phyloP scores from a whole-genome alignment of 2,329 filamentous ascomycete species.

The Penicillium freii region DNA sequence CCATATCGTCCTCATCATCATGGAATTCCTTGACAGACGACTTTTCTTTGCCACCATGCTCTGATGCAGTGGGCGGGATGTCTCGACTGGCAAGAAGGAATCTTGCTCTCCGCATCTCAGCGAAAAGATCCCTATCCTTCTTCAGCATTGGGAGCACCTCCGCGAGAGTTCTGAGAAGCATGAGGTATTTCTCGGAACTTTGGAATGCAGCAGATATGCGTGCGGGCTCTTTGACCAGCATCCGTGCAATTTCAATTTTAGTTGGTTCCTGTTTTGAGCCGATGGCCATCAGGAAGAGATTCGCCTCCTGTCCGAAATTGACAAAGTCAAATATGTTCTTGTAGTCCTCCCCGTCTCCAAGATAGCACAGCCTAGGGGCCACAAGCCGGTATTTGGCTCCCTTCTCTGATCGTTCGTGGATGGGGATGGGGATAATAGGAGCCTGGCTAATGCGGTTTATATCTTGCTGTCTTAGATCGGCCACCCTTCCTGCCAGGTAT shows the following conservation, averaged over 20 bases:
- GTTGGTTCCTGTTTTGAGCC: slow-evolving; percentile 91
- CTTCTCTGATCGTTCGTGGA: slow-evolving; percentile 41
- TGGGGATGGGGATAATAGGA: slow-evolving; percentile 67
- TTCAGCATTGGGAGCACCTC: slow-evolving; percentile 69
- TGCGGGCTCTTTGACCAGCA: slow-evolving; percentile 80
- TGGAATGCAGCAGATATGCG: slow-evolving; percentile 77
- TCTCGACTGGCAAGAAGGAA: slow-evolving; percentile 86
- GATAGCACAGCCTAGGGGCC: slow-evolving; percentile 72
- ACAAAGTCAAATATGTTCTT: slow-evolving; percentile 96
- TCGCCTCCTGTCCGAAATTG: slow-evolving; percentile 84
- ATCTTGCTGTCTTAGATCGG: slow-evolving; percentile 66
- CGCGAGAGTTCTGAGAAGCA: slow-evolving; percentile 75
- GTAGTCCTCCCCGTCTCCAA: slow-evolving; percentile 71
- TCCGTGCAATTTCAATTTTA: slow-evolving; percentile 76
- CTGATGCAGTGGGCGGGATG: slow-evolving; percentile 44
- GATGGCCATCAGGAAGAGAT: slow-evolving; percentile 81
- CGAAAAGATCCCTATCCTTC: slow-evolving; percentile 74
- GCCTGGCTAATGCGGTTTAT: slow-evolving; percentile 62
- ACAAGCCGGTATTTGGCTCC: slow-evolving; percentile 53
- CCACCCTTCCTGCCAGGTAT: slow-evolving; percentile 76
- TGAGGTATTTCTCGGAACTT: slow-evolving; percentile 80
- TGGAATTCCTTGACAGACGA: slow-evolving; percentile 41
- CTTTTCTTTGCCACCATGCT: slow-evolving; percentile 17
- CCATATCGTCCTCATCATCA: slow-evolving; percentile 60
- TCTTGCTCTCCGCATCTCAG: slow-evolving; percentile 68